Conservation (phyloP, 371 early-diverging fungal genomes). For the Apophysomyces variabilis region DNA sequence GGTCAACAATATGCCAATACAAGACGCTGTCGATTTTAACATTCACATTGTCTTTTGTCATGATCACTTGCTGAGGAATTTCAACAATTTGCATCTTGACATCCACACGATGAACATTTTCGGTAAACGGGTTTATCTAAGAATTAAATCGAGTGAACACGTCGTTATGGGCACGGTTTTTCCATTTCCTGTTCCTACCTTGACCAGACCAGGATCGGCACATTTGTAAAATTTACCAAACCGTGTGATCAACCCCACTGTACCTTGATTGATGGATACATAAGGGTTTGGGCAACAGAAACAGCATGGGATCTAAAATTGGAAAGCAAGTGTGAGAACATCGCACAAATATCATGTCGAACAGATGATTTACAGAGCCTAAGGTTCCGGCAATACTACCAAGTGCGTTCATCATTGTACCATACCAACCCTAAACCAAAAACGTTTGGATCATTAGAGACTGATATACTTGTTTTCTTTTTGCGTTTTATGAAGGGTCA, state of each 20-base stretch:
- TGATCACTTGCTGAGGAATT: constrained; percentile 80
- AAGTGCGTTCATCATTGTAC: constrained; percentile 55
- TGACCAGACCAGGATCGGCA: constrained; percentile 88
- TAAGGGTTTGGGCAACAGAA: constrained; percentile 81
- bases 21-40: constrained; percentile 85
- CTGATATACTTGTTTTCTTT: too few species aligned
- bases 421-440: constrained; percentile 41
- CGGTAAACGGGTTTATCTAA: constrained; percentile 73
- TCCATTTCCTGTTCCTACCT: constrained; percentile 38
- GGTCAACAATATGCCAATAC: constrained; percentile 86
- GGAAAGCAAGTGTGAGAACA: neutral
- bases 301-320: constrained; percentile 34
- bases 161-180: neutral
- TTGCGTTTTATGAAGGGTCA: too few species aligned
- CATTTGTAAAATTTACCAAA: constrained; percentile 88
- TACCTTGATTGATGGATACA: constrained; percentile 69
- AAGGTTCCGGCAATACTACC: constrained; percentile 48
- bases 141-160: neutral
- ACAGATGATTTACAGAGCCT: constrained; percentile 41
- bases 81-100: constrained; percentile 78
- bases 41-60: constrained; percentile 89
- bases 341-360: neutral
- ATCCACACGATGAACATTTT: constrained; percentile 67
- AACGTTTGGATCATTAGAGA: too few species aligned
- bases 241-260: constrained; percentile 76